phyloP scores from a whole-genome alignment of 257 asterid species.

The Gentiana macrophylla region DNA sequence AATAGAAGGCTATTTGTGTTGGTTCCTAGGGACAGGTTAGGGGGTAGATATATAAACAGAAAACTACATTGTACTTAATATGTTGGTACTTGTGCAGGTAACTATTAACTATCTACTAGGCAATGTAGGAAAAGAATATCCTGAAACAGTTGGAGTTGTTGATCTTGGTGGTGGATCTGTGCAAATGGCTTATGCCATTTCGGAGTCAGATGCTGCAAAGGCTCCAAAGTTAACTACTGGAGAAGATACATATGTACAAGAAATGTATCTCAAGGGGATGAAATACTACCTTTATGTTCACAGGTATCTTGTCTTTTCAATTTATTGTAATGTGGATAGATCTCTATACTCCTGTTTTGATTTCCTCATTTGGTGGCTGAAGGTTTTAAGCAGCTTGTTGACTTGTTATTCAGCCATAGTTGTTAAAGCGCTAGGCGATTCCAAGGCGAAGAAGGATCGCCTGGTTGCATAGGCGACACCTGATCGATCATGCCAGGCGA shows the following conservation, averaged over 20 bases:
- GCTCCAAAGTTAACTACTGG: slow-evolving; percentile 30
- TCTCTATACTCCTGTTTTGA: background rate
- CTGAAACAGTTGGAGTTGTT: slow-evolving; percentile 53
- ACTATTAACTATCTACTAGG: slow-evolving; percentile 56
- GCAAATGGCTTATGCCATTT: slow-evolving; percentile 43
- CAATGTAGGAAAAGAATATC: slow-evolving; percentile 33
- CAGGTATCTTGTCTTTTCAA: slow-evolving; percentile 15
- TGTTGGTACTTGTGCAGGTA: slow-evolving; percentile 25
- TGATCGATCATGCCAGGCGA: too few species aligned
- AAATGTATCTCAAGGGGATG: slow-evolving; percentile 33
- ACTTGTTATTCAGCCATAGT: too few species aligned
- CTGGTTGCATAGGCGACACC: too few species aligned
- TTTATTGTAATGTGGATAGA: background rate
- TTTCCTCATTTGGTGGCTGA: slow-evolving; percentile 1
- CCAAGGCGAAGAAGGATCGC: too few species aligned
- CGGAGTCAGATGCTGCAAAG: slow-evolving; percentile 34
- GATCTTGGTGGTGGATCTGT: slow-evolving; percentile 69
- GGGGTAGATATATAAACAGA: background rate
- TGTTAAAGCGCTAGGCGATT: too few species aligned
- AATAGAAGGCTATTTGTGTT: too few species aligned
- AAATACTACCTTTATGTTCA: slow-evolving; percentile 40
- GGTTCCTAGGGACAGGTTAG: background rate
- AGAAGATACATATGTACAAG: slow-evolving; percentile 29
- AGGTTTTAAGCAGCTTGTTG: background rate
- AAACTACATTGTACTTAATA: background rate